Evolutionary conservation across 2,329 filamentous ascomycete genomes (phyloP).

Genomic region (Coniochaeta sp.): DNA sequence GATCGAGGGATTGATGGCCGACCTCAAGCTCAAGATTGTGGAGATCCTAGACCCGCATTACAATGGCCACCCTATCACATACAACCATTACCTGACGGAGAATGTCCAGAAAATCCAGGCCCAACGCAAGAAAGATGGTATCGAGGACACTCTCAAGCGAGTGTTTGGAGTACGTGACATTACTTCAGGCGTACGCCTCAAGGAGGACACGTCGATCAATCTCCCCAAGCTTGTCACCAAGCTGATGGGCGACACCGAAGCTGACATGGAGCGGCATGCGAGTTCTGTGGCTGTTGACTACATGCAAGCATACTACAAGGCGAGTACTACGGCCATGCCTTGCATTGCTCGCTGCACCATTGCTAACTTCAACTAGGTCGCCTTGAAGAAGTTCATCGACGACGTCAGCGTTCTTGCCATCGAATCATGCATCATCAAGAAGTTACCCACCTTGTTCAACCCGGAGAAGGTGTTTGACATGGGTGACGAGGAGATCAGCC

Average conservation of each 20-base stretch:
- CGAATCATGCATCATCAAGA: slow-evolving; percentile 15
- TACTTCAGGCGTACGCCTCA: not conserved
- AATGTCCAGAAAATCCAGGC: slow-evolving; percentile 22
- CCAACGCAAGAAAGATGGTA: not conserved
- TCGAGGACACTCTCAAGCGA: not conserved
- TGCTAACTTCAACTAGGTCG: slow-evolving; percentile 13
- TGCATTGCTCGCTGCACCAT: not conserved
- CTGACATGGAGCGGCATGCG: not conserved
- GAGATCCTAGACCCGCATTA: slow-evolving; percentile 20
- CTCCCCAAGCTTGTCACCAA: no score
- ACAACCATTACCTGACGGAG: slow-evolving; percentile 29
- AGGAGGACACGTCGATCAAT: not conserved
- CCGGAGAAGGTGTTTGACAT: slow-evolving; percentile 15
- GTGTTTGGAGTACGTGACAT: not conserved
- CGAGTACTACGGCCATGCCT: no score
- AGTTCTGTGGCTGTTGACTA: not conserved
- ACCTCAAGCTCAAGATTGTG: slow-evolving; percentile 15
- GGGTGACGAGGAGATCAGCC: slow-evolving; percentile 8
- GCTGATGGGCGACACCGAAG: no score
- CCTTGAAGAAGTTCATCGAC: slow-evolving; percentile 18
- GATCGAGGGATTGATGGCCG: slow-evolving; percentile 12
- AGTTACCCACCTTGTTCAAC: slow-evolving; percentile 14
- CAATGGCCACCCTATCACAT: slow-evolving; percentile 29
- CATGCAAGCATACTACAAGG: not conserved
- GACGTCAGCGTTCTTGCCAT: slow-evolving; percentile 17